Base-by-base conservation (phyloP, 23 red algal genomes). In the Cyanidioschyzon merolae region DNA sequence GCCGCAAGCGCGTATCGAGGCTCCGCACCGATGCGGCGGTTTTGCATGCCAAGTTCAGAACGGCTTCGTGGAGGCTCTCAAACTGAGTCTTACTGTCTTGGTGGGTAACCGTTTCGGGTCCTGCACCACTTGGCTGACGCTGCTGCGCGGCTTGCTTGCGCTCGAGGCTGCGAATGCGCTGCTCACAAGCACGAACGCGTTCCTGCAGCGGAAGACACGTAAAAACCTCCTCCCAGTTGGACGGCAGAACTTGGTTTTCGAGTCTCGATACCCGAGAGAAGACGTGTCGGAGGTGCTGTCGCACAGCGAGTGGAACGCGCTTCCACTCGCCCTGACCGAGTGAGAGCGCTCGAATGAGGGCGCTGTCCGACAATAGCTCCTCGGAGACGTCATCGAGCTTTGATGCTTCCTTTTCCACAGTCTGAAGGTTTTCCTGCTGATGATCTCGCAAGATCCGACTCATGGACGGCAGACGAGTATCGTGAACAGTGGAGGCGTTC, bases 291-390 rank as follows among this genome's bases (percentile, higher is more conserved):
- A 71, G n/a, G 7, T 25, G 21, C 7, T 35, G 63, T 35, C 63
- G 63, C 21, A 71, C 63, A 3, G 63, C 63, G 7, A 27, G 29
- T 7, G 63, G 63, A 32, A 71, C 30, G 16, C 3, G 32, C 29
- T 71, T 25, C 63, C 63, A 71, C 63, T 71, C 63, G 63, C 63
- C 63, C 7, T 27, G 63, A 32, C 63, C 63, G n/a, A 71, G 63
- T 27, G 63, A 27, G 63, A 71, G 21, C 12, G 63, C 63, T 7
- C 63, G 63, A 25, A 71, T 7, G n/a, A 71, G 16, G 2, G 21
- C 63, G 63, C 7, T 71, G 29, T 71, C 63, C 12, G 45, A 54
- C 12, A 21, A 54, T 7, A 15, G 45, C 45, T 21, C 45, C 45
- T 54, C 45, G 7, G 45, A 21, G 21, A 21, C 45, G 45, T 7